Conservation (phyloP, 148 eudicot species). For the Rhododendron ferrugineum region DNA sequence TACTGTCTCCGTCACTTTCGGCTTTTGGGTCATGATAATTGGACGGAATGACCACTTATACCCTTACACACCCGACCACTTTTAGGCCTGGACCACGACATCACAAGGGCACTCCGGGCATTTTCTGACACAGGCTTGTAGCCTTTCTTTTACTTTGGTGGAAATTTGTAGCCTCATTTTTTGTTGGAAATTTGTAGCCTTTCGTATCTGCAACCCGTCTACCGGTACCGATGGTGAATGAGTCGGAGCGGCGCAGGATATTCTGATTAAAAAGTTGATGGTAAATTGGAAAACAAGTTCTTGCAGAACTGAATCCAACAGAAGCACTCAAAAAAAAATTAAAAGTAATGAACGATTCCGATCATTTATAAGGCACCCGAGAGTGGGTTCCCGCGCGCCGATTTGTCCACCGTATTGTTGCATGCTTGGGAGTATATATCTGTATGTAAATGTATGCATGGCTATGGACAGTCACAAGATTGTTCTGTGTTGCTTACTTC, state of each 20-base stretch:
- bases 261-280: too few relatives aligned
- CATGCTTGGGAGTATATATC: too few relatives aligned
- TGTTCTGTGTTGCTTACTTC: constrained; percentile 5
- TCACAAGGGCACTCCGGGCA: constrained; percentile 37
- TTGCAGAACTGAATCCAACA: too few relatives aligned
- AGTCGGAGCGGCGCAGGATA: too few relatives aligned
- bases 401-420: neutral
- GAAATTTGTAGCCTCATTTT: neutral
- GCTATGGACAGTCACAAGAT: constrained; percentile 6
- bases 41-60: constrained; percentile 15
- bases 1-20: neutral
- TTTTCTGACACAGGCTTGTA: constrained; percentile 13
- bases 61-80: constrained; percentile 16
- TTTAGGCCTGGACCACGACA: constrained; percentile 21
- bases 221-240: too few relatives aligned
- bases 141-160: neutral
- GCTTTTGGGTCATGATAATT: neutral
- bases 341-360: too few relatives aligned
- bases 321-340: too few relatives aligned
- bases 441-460: neutral
- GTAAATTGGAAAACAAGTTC: too few relatives aligned
- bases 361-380: too few relatives aligned
- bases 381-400: neutral
- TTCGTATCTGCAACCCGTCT: too few relatives aligned
- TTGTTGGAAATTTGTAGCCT: too few relatives aligned